Evolutionary conservation across 2,329 filamentous ascomycete genomes (phyloP), one percentile per base, ranked within the genome.

Genomic region (Apiospora malaysiana): DNA sequence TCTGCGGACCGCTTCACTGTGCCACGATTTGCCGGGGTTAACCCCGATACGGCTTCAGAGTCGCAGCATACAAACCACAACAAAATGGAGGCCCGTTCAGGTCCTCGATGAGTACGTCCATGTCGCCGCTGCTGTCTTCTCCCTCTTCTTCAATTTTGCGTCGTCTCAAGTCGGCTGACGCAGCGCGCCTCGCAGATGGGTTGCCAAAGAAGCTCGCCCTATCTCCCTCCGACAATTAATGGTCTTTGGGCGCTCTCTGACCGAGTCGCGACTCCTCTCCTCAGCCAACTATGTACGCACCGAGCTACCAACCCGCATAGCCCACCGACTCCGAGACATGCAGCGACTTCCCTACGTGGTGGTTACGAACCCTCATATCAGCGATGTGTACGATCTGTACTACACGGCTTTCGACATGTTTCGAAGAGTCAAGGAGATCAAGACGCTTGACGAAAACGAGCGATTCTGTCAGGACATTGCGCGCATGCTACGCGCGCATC

Each of bases 231-330:
- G 96, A 71, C 96, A 98, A 83, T 89, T 99, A 77, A 98, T 97
- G 84, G 97, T 98, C 78, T 99, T 98, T 82, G 96, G 96, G 42
- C 92, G 96, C 66, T 97, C 95, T 27, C 84, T 99, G 79, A 98
- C 95, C 66, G 95, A 98, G 83, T 88, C 91, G 68, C 92, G 97
- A 71, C 87, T 99, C 73, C 89, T 99, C 76, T 95, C 93, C 83
- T 98, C 95, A 59, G 96, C 96, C 73, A 99, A 99, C 83, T 99
- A 99, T 85, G 95, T 98, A 69, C 93, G 96, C 71, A 94, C 94
- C 6, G 96, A 99, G 84, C 89, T 99, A 69, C 95, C 95, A 8
- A 96, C 93, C 8, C 89, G 93, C 76, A 90, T 98, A 75, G 94
- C 95, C 23, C 96, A 99, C 82, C 93, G 96, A 45, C 91, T 99